Evolutionary conservation across 345 rosid species (phyloP).

Genomic region (Pugionium dolabratum): DNA sequence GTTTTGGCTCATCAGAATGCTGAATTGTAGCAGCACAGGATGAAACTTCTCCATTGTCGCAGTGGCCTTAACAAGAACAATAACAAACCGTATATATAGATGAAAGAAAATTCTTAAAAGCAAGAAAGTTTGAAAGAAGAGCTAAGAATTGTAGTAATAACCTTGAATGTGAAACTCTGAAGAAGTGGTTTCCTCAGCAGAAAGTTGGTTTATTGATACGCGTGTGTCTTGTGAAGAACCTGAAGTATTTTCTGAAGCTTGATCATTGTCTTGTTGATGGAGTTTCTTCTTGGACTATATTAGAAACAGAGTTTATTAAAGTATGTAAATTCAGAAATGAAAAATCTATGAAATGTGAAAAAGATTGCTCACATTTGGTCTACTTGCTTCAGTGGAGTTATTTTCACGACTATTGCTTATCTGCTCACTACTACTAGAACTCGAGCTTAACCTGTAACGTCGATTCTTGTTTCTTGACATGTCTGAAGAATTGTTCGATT

Average conservation of each 20-base stretch:
- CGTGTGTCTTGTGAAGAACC: slow-evolving; percentile 14
- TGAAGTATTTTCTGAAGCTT: slow-evolving; percentile 30
- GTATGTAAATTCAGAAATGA: background rate
- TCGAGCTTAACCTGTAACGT: slow-evolving; percentile 36
- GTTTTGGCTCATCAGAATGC: slow-evolving; percentile 21
- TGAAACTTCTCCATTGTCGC: slow-evolving; percentile 41
- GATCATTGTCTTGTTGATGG: slow-evolving; percentile 43
- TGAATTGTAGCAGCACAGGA: slow-evolving; percentile 25
- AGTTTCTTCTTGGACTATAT: slow-evolving; percentile 48
- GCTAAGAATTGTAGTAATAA: slow-evolving; percentile 31
- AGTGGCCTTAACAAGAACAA: slow-evolving; percentile 42
- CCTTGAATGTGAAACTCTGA: slow-evolving; percentile 53
- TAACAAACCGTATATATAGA: background rate
- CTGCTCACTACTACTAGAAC: slow-evolving; percentile 38
- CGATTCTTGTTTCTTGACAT: slow-evolving; percentile 30
- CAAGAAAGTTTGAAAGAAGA: background rate
- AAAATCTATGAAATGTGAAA: background rate
- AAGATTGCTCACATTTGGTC: slow-evolving; percentile 35
- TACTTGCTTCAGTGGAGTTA: slow-evolving; percentile 34
- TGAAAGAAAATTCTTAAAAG: background rate
- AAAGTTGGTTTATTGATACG: slow-evolving; percentile 33
- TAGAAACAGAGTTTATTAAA: slow-evolving; percentile 13
- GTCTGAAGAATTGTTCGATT: slow-evolving; percentile 39
- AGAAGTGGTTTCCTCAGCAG: slow-evolving; percentile 39
- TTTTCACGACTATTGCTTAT: slow-evolving; percentile 32